Evolutionary conservation across 345 rosid genomes (phyloP).

Genomic region (Arabis alpina): DNA sequence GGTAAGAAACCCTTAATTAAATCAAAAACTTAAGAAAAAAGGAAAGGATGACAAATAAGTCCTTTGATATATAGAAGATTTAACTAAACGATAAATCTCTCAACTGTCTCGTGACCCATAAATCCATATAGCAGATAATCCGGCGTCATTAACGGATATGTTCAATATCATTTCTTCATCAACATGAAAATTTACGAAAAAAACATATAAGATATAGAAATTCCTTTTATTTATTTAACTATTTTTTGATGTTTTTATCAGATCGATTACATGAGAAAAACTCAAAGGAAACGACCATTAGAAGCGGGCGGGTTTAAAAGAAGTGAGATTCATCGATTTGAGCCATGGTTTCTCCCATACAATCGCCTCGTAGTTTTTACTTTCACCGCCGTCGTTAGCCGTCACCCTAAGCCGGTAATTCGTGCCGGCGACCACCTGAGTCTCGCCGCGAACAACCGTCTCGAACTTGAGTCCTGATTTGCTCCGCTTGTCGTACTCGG

Average conservation of each 20-base stretch:
- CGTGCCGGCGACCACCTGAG: constrained; percentile 58
- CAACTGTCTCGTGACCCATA: constrained; percentile 26
- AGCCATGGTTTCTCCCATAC: constrained; percentile 62
- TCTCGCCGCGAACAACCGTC: constrained; percentile 51
- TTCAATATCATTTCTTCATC: neutral
- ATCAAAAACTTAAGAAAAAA: no score
- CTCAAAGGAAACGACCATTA: neutral
- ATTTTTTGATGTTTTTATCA: neutral
- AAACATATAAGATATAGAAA: no score
- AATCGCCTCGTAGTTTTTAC: constrained; percentile 46
- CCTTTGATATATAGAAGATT: no score
- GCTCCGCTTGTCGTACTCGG: constrained; percentile 42
- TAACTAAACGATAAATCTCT: neutral
- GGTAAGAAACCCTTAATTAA: no score
- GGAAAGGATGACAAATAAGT: no score
- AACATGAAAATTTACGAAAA: neutral
- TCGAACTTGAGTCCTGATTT: constrained; percentile 36
- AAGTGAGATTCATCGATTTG: constrained; percentile 47
- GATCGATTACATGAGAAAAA: constrained; percentile 17
- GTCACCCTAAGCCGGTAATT: constrained; percentile 52
- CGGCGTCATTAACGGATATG: constrained; percentile 16
- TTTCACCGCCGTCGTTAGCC: constrained; percentile 22
- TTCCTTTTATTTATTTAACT: neutral
- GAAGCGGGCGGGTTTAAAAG: constrained; percentile 43
- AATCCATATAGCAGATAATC: constrained; percentile 10